Evolutionary conservation across 2,329 filamentous ascomycete genomes (phyloP).

Genomic region (Claviceps digitariae): DNA sequence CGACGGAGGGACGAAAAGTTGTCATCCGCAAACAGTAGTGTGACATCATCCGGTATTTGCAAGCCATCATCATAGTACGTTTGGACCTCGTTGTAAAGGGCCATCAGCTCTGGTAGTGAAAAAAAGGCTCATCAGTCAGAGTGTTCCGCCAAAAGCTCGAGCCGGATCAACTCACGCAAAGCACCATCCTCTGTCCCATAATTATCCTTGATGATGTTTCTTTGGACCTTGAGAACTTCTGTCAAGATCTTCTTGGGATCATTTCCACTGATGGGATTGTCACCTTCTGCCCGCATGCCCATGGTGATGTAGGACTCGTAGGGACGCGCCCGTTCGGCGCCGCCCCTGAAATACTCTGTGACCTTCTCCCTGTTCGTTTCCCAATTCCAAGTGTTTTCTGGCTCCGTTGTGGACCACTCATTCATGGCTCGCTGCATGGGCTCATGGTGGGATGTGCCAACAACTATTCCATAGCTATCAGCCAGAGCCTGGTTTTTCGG

Average conservation of each 20-base stretch:
- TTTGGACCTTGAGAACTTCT: slow-evolving; percentile 40
- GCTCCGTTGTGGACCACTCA: slow-evolving; percentile 25
- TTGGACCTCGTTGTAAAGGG: slow-evolving; percentile 53
- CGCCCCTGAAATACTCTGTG: slow-evolving; percentile 41
- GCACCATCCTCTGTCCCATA: slow-evolving; percentile 31
- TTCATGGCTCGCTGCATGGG: slow-evolving; percentile 49
- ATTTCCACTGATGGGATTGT: slow-evolving; percentile 35
- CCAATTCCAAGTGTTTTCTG: slow-evolving; percentile 46
- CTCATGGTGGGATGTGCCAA: slow-evolving; percentile 52
- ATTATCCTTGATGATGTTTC: slow-evolving; percentile 37
- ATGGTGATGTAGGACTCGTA: slow-evolving; percentile 47
- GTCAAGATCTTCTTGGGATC: slow-evolving; percentile 38
- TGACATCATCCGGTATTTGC: slow-evolving; percentile 46
- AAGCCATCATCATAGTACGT: slow-evolving; percentile 48
- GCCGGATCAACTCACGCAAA: slow-evolving; percentile 18
- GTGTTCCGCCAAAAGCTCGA: not conserved
- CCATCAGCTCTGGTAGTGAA: slow-evolving; percentile 38
- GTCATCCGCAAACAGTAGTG: slow-evolving; percentile 48
- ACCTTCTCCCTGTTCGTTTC: slow-evolving; percentile 41
- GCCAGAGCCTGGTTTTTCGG: slow-evolving; percentile 42
- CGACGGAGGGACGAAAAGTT: slow-evolving; percentile 48
- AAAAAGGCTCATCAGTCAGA: not conserved
- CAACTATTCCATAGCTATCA: slow-evolving; percentile 49
- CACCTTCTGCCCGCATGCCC: slow-evolving; percentile 46
- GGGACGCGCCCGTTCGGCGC: slow-evolving; percentile 37